A percentile compares a stretch with the other conserved stretches of the same genome.
phyloP scores from a whole-genome alignment of 495 filamentous ascomycete genomes.

The Hypoxylon lienhwacheense region DNA sequence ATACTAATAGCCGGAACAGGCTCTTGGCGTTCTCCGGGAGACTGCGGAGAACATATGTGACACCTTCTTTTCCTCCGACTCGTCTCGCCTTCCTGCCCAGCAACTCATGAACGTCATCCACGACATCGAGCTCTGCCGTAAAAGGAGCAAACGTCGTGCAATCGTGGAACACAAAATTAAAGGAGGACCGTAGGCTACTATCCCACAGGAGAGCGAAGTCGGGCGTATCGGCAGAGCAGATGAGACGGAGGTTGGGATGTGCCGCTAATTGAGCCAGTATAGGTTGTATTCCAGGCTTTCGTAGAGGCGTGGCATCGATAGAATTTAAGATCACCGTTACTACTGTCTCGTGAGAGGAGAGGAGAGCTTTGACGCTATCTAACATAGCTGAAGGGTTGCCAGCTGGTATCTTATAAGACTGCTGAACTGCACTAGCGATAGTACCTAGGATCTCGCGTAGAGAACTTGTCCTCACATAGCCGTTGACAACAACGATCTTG shows the following conservation, averaged over 20 bases:
- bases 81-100: conserved; percentile 81
- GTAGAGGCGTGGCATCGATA: conserved; percentile 76
- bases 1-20: conserved; percentile 79
- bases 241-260: conserved; percentile 70
- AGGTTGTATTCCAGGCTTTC: conserved; percentile 67
- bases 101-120: conserved; percentile 83
- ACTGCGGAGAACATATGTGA: conserved; percentile 84
- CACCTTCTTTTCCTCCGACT: conserved; percentile 87
- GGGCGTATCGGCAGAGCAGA: conserved; percentile 83
- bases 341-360: conserved; percentile 37
- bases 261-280: conserved; percentile 75
- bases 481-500: conserved; percentile 83
- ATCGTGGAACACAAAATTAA: conserved; percentile 90
- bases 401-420: conserved; percentile 49
- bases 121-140: conserved; percentile 70
- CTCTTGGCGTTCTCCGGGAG: conserved; percentile 89
- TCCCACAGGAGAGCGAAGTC: conserved; percentile 91
- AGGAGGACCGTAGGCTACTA: conserved; percentile 70
- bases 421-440: conserved; percentile 65
- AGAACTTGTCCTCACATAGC: conserved; percentile 75
- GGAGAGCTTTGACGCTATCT: conserved; percentile 61
- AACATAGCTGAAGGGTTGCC: conserved; percentile 43
- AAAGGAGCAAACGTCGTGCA: conserved; percentile 84
- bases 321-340: conserved; percentile 82
- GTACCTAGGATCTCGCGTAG: conserved; percentile 78